Conservation (phyloP, 2,329 filamentous ascomycete genomes). For the Fusarium robinianum region DNA sequence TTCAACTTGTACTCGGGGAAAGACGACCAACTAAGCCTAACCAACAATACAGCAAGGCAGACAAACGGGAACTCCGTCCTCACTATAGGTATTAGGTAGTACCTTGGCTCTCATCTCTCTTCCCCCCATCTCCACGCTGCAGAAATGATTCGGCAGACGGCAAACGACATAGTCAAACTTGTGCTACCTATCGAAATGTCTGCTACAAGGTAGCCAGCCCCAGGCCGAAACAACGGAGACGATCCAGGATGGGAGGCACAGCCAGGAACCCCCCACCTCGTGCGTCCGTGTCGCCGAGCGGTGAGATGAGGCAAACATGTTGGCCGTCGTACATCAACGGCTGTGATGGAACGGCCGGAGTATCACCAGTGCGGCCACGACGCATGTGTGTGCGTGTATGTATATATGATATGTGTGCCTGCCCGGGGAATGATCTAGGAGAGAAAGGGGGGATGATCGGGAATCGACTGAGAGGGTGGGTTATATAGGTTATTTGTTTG, state of each 20-base stretch:
- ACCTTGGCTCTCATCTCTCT: constrained; percentile 8
- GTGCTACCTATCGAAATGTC: constrained; percentile 27
- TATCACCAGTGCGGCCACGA: constrained; percentile 25
- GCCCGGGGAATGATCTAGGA: constrained; percentile 1
- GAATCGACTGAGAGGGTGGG: neutral
- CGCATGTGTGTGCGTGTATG: constrained; percentile 17
- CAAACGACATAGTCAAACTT: constrained; percentile 26
- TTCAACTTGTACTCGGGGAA: constrained; percentile 27
- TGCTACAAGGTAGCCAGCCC: constrained; percentile 18
- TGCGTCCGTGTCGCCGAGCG: constrained; percentile 17
- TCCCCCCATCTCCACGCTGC: constrained; percentile 1
- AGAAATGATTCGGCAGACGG: constrained; percentile 24
- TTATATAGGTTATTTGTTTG: no score
- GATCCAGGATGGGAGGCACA: constrained; percentile 25
- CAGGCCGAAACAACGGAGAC: constrained; percentile 21
- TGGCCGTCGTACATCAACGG: constrained; percentile 35
- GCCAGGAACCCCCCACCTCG: constrained; percentile 6
- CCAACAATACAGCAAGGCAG: constrained; percentile 16
- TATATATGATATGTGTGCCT: no score
- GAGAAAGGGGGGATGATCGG: neutral
- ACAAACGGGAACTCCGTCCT: constrained; percentile 14
- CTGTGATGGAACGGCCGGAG: constrained; percentile 25
- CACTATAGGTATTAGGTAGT: constrained; percentile 7
- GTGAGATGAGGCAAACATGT: constrained; percentile 37
- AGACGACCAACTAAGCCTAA: constrained; percentile 13